Evolutionary conservation across 805 yeast genomes (phyloP).

Genomic region (Candida montana): DNA sequence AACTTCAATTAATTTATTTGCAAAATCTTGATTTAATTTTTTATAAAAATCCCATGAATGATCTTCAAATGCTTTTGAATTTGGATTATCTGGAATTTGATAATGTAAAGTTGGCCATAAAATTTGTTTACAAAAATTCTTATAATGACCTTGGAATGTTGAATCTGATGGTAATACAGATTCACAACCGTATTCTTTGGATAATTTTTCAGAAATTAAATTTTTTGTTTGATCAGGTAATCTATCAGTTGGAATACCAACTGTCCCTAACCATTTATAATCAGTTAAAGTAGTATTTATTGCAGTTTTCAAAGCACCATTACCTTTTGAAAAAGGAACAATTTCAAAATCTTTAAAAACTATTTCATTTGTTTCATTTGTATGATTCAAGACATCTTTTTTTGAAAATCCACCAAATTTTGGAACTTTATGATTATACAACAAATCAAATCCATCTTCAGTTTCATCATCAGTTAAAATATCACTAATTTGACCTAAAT

Average conservation of each 20-base stretch:
- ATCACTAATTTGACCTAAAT: slow-evolving; percentile 10
- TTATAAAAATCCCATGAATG: slow-evolving; percentile 89
- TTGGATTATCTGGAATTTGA: slow-evolving; percentile 93
- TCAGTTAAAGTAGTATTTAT: slow-evolving; percentile 51
- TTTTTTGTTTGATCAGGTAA: slow-evolving; percentile 52
- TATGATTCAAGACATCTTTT: slow-evolving; percentile 41
- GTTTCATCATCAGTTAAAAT: slow-evolving; percentile 16
- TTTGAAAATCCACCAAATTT: slow-evolving; percentile 72
- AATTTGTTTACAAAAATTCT: slow-evolving; percentile 87
- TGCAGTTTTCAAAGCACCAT: slow-evolving; percentile 86
- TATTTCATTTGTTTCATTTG: slow-evolving; percentile 28
- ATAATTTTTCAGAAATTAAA: slow-evolving; percentile 46
- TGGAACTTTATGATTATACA: slow-evolving; percentile 28
- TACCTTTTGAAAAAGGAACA: slow-evolving; percentile 66
- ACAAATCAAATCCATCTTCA: slow-evolving; percentile 24
- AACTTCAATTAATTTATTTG: slow-evolving; percentile 61
- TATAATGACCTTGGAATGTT: slow-evolving; percentile 85
- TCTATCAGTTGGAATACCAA: slow-evolving; percentile 86
- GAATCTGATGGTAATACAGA: slow-evolving; percentile 73
- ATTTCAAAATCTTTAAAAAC: slow-evolving; percentile 41
- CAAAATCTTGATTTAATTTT: slow-evolving; percentile 68
- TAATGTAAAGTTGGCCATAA: slow-evolving; percentile 94
- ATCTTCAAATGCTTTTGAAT: slow-evolving; percentile 90
- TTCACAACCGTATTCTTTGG: slow-evolving; percentile 46
- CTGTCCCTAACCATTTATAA: slow-evolving; percentile 80